phyloP scores from a whole-genome alignment of 441 rosid species.

The Isatis lusitanica region DNA sequence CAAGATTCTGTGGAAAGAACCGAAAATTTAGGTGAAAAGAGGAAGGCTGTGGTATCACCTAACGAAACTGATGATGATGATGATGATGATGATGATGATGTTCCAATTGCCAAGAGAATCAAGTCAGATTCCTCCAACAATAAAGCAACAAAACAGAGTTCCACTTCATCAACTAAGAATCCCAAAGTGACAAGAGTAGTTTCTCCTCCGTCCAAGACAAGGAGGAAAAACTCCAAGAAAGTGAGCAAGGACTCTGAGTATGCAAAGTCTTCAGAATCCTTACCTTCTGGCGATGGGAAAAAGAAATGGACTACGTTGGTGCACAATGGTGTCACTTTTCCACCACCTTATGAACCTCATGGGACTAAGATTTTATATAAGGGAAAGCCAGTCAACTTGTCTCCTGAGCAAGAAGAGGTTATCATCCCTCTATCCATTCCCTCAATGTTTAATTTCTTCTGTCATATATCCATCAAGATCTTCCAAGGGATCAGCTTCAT shows the following conservation, averaged over 20 bases:
- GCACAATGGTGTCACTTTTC: conserved; percentile 88
- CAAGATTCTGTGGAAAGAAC: conserved; percentile 30
- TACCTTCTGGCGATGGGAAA: conserved; percentile 83
- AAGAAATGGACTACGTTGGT: conserved; percentile 86
- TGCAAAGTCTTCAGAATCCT: conserved; percentile 55
- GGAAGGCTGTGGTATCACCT: conserved; percentile 11
- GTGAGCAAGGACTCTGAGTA: conserved; percentile 46
- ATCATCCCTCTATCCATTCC: background rate
- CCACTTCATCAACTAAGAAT: conserved; percentile 24
- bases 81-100: conserved; percentile 55
- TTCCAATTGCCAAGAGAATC: conserved; percentile 65
- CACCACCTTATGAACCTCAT: conserved; percentile 81
- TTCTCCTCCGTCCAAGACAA: conserved; percentile 38
- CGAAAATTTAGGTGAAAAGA: conserved; percentile 33
- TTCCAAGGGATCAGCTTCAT: background rate
- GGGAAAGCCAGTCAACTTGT: conserved; percentile 65
- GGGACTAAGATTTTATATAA: conserved; percentile 70
- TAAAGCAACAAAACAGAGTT: background rate
- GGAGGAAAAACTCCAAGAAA: conserved; percentile 48
- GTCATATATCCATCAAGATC: background rate
- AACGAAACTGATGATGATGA: conserved; percentile 45
- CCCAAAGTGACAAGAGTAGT: conserved; percentile 39
- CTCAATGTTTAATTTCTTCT: background rate
- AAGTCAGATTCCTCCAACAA: conserved; percentile 41
- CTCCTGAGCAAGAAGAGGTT: conserved; percentile 88